These are phyloP conservation scores for Lachnellula cervina DNA, from an alignment of 2,329 filamentous ascomycete species.

Conservation along the genomic window DNA sequence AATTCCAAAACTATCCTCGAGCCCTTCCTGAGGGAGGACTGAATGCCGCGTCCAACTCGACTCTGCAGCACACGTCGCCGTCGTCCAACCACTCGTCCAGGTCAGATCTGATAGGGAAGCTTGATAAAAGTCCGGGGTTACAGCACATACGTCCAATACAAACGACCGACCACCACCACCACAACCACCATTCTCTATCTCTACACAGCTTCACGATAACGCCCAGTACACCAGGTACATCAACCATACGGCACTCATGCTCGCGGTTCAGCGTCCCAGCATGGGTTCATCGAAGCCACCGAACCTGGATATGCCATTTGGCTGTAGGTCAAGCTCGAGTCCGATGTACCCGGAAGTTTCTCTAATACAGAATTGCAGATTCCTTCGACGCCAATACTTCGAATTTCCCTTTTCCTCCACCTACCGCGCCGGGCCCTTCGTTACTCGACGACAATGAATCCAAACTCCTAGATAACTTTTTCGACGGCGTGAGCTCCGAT, in stretches of 20 bases:
- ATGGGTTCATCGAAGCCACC: conserved; percentile 57
- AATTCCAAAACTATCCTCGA: neutral
- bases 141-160: neutral
- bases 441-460: conserved; percentile 60
- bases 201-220: neutral
- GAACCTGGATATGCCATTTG: conserved; percentile 57
- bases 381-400: conserved; percentile 39
- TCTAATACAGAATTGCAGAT: conserved; percentile 34
- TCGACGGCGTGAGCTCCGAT: conserved; percentile 49
- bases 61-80: neutral
- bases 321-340: conserved; percentile 50
- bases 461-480: conserved; percentile 53
- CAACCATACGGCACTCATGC: conserved; percentile 45
- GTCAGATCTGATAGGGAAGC: neutral
- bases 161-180: neutral
- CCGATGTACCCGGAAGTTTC: neutral
- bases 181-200: neutral
- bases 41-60: neutral
- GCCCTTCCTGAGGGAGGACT: neutral
- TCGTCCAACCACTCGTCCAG: neutral
- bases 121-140: neutral
- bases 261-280: conserved; percentile 49
- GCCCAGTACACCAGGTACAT: neutral
- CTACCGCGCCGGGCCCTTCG: conserved; percentile 59
- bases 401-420: conserved; percentile 43